Conservation (phyloP, 345 rosid species). For the Eucalyptus sp. region DNA sequence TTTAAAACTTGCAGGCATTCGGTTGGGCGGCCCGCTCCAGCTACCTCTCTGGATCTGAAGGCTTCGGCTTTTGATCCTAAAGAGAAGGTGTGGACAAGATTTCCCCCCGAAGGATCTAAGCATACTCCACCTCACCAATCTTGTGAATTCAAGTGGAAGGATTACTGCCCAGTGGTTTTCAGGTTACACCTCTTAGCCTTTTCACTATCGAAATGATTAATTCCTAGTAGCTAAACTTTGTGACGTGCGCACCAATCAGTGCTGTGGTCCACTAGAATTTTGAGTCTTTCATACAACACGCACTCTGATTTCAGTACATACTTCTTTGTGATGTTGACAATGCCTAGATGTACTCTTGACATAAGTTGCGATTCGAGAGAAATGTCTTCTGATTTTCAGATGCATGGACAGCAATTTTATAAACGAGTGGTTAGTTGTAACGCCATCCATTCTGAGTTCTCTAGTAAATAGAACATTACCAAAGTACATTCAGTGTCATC, state of each 20-base stretch:
- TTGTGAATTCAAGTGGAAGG: constrained; percentile 66
- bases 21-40: constrained; percentile 70
- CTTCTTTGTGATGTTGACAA: background rate
- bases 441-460: background rate
- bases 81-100: constrained; percentile 70
- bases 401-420: background rate
- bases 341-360: background rate
- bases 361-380: background rate
- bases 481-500: background rate
- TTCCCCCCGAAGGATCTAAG: constrained; percentile 72
- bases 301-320: background rate
- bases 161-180: constrained; percentile 74
- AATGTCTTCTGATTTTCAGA: background rate
- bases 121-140: constrained; percentile 64
- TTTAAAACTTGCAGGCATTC: constrained; percentile 16
- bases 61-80: constrained; percentile 64
- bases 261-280: background rate
- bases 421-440: background rate
- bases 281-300: background rate
- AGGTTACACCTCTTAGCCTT: constrained; percentile 11
- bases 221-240: background rate
- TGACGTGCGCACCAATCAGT: background rate
- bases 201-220: background rate
- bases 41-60: constrained; percentile 35
- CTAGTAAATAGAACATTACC: background rate